A percentile compares a stretch with the other conserved stretches of the same genome.
These are phyloP conservation scores for Backusella westeae DNA, from an alignment of 192 early-diverging fungal species.

Conservation along the genomic window DNA sequence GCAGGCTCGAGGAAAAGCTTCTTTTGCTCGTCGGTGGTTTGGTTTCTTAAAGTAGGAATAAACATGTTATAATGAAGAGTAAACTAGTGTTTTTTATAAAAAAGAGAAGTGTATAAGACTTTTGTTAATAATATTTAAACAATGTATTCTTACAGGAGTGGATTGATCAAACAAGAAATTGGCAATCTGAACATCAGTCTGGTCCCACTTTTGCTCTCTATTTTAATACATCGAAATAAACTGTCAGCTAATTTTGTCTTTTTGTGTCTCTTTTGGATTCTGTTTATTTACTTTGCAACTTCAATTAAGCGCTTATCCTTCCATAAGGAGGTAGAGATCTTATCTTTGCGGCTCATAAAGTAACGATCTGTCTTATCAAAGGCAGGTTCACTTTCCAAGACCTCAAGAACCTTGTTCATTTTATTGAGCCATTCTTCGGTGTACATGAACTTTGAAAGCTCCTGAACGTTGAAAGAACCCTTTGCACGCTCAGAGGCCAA, in stretches of 20 bases:
- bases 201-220: constrained; percentile 56
- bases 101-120: not conserved
- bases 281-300: constrained; percentile 46
- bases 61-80: constrained; percentile 82
- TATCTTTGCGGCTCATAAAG: constrained; percentile 70
- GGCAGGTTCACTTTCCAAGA: constrained; percentile 67
- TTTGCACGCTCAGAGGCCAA: constrained; percentile 66
- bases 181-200: constrained; percentile 48
- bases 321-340: constrained; percentile 55
- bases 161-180: constrained; percentile 58
- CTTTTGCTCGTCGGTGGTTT: constrained; percentile 77
- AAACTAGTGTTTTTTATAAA: constrained; percentile 39
- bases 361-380: constrained; percentile 72
- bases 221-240: not conserved
- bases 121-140: not conserved
- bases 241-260: not conserved
- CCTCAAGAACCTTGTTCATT: constrained; percentile 52
- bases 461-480: constrained; percentile 62
- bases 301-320: constrained; percentile 65
- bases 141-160: constrained; percentile 41
- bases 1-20: constrained; percentile 75
- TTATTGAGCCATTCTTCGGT: constrained; percentile 60
- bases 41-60: constrained; percentile 72
- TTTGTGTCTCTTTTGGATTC: not conserved
- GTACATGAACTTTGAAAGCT: constrained; percentile 67